Percentiles rank a stretch among this genome's conserved stretches.
phyloP scores from a whole-genome alignment of 192 early-diverging fungal species.

The Linnemannia schmuckeri region DNA sequence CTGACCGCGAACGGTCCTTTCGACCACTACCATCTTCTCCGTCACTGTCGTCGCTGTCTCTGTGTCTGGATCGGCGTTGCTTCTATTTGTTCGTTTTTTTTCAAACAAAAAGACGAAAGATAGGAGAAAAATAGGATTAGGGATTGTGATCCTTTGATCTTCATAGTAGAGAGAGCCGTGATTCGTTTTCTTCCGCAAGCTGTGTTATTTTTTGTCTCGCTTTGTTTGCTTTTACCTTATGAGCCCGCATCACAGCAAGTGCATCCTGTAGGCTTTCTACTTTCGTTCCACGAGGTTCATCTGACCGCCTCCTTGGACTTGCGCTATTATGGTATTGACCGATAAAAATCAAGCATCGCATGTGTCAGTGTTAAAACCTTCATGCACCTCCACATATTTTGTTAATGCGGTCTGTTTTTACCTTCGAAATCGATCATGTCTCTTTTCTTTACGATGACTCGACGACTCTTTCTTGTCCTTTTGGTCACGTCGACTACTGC shows the following conservation, averaged over 20 bases:
- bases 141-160: not conserved
- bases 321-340: not conserved
- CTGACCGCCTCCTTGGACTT: constrained; percentile 43
- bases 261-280: constrained; percentile 56
- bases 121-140: not conserved
- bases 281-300: constrained; percentile 15
- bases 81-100: not conserved
- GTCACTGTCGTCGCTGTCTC: constrained; percentile 1
- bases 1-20: constrained; percentile 10
- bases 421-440: constrained; percentile 39
- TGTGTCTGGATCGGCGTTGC: constrained; percentile 8
- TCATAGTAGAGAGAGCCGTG: not conserved
- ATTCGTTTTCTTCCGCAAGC: not conserved
- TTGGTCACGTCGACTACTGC: constrained; percentile 4
- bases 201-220: not conserved
- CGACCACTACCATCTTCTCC: not conserved
- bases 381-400: no score
- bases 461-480: constrained; percentile 20
- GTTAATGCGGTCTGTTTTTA: not conserved
- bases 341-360: not conserved
- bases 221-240: constrained; percentile 27
- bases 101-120: not conserved
- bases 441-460: constrained; percentile 27
- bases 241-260: constrained; percentile 46
- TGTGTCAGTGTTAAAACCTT: not conserved